A percentile compares a stretch with the other conserved stretches of the same genome.
Conservation (phyloP, 495 filamentous ascomycete genomes). For the Lophium mytilinum region DNA sequence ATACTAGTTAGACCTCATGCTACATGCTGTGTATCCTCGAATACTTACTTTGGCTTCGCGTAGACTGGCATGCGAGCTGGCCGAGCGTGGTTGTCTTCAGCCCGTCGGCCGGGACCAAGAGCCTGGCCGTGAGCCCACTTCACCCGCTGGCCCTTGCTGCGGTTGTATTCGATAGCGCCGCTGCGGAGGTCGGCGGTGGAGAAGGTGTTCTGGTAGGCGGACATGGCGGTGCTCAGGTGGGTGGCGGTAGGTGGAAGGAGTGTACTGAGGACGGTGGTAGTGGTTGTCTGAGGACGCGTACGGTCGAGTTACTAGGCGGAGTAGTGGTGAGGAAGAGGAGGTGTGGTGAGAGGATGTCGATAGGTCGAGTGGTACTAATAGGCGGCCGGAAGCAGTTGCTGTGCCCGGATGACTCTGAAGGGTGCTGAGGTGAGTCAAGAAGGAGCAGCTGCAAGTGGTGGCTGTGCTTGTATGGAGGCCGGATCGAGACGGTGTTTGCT, state of each 20-base stretch:
- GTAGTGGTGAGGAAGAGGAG: not conserved
- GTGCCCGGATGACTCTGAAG: not conserved
- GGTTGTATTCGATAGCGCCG: constrained; percentile 32
- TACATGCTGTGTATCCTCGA: too few species aligned
- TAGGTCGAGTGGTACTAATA: not conserved
- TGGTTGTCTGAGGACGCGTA: not conserved
- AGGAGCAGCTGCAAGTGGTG: not conserved
- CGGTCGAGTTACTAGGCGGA: not conserved
- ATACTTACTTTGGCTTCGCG: constrained; percentile 13
- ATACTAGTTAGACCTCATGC: too few species aligned
- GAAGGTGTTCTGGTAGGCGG: constrained; percentile 30
- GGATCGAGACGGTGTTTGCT: not conserved
- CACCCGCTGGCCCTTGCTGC: constrained; percentile 44
- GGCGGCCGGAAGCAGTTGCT: not conserved
- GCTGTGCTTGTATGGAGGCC: not conserved
- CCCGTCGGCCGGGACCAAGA: constrained; percentile 22
- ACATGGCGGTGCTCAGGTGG: constrained; percentile 18
- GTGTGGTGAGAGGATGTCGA: not conserved
- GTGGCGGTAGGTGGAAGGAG: not conserved
- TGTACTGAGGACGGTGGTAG: not conserved
- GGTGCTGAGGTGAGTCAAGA: not conserved
- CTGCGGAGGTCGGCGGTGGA: constrained; percentile 36
- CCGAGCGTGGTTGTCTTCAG: constrained; percentile 17
- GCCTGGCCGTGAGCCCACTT: constrained; percentile 45
- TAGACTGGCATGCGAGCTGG: constrained; percentile 16